Percentiles rank a stretch among this genome's conserved stretches.
Evolutionary conservation across 208 protist genomes (phyloP).

Genomic region (Leishmania arabica): DNA sequence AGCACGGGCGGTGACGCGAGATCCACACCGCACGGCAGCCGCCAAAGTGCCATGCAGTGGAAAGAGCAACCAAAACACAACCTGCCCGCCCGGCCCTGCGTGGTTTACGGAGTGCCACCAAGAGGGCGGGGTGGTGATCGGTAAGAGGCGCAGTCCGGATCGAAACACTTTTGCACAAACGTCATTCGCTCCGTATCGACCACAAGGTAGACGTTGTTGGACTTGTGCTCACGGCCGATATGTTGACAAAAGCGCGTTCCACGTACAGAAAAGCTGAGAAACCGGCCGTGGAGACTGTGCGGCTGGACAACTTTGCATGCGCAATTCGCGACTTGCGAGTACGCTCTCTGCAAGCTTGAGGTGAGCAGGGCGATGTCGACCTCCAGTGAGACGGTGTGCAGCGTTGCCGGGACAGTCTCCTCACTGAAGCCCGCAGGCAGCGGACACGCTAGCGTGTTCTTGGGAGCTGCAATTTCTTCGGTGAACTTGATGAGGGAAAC

Average conservation of each 20-base stretch:
- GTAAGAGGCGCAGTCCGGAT: slow-evolving; percentile 75
- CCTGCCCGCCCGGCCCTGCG: background rate
- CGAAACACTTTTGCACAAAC: slow-evolving; percentile 84
- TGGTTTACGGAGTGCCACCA: background rate
- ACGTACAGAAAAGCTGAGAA: slow-evolving; percentile 44
- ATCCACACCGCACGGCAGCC: background rate
- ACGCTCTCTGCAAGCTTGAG: slow-evolving; percentile 26
- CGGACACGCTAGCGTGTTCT: background rate
- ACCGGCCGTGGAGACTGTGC: slow-evolving; percentile 24
- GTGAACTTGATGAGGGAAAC: slow-evolving; percentile 3
- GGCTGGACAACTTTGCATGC: slow-evolving; percentile 34
- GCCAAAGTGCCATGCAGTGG: background rate
- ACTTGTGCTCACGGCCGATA: slow-evolving; percentile 73
- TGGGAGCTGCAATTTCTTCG: background rate
- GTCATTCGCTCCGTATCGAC: slow-evolving; percentile 41
- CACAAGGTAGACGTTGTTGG: slow-evolving; percentile 81
- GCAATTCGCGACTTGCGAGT: slow-evolving; percentile 23
- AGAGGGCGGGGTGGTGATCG: slow-evolving; percentile 25
- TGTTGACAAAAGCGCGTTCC: slow-evolving; percentile 79
- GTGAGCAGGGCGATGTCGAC: slow-evolving; percentile 4
- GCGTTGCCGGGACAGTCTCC: background rate
- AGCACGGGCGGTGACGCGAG: background rate
- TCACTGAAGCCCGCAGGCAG: background rate
- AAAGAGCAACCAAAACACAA: background rate
- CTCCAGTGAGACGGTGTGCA: background rate